Conservation (phyloP, 2,329 filamentous ascomycete species). For the Fusarium staphyleae region DNA sequence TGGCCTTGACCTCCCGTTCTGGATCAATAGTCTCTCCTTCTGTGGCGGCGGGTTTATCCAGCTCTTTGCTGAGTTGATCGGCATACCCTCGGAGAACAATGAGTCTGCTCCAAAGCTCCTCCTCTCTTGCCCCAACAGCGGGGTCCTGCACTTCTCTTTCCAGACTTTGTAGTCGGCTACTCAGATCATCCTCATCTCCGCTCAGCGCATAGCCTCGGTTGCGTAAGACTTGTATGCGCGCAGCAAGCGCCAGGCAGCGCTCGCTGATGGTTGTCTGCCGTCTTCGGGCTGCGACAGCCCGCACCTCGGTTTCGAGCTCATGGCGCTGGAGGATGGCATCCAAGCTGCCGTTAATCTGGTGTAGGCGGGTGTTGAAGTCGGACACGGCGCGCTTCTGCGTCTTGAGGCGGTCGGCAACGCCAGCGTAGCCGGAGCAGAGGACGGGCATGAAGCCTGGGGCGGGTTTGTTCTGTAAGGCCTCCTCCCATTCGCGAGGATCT, state of each 20-base stretch:
- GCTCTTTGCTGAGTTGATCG: constrained; percentile 74
- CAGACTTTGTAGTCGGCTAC: constrained; percentile 72
- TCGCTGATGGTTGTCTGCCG: constrained; percentile 76
- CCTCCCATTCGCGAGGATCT: constrained; percentile 82
- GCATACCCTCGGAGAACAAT: constrained; percentile 77
- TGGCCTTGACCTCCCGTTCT: constrained; percentile 74
- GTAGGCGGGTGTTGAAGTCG: constrained; percentile 74
- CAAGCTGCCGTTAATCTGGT: constrained; percentile 80
- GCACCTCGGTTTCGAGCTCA: constrained; percentile 77
- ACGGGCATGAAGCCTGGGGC: constrained; percentile 79
- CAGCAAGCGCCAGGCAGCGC: constrained; percentile 76
- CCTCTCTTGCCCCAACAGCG: constrained; percentile 75
- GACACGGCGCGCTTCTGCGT: constrained; percentile 74
- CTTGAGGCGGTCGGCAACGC: constrained; percentile 74
- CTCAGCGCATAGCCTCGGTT: constrained; percentile 84
- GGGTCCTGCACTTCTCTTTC: constrained; percentile 78
- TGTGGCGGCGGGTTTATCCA: constrained; percentile 69
- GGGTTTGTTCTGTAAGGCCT: constrained; percentile 81
- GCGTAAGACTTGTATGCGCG: constrained; percentile 79
- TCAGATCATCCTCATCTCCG: constrained; percentile 79
- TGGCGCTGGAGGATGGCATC: constrained; percentile 76
- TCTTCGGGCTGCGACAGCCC: constrained; percentile 74
- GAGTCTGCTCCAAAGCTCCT: constrained; percentile 86
- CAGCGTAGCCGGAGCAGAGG: constrained; percentile 75
- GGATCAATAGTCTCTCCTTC: constrained; percentile 68